Conservation (phyloP, 169 alveolate species). For the Plasmodium falciparum region DNA sequence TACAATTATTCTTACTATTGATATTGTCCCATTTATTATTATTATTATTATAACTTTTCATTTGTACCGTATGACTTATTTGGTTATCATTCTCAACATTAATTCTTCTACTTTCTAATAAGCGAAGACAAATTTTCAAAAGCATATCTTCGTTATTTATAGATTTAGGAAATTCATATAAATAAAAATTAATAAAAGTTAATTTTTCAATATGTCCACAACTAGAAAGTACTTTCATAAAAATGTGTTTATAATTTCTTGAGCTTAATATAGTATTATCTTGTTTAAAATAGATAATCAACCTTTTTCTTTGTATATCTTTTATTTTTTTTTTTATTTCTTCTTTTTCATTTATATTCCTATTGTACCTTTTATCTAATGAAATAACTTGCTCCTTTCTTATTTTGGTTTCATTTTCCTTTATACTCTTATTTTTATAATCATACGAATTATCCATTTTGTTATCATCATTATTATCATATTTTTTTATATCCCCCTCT, state of each 20-base stretch:
- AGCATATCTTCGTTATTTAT: not conserved
- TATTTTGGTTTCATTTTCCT: not conserved
- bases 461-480: too few species aligned
- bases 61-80: not conserved
- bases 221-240: not conserved
- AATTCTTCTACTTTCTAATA: constrained; percentile 7
- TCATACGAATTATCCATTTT: not conserved
- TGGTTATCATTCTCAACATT: constrained; percentile 9
- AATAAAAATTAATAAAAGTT: constrained; percentile 22
- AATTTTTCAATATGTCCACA: constrained; percentile 33
- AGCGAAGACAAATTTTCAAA: constrained; percentile 7
- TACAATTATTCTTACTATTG: too few species aligned
- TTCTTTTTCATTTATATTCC: not conserved
- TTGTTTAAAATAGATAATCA: constrained; percentile 29
- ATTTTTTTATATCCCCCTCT: too few species aligned
- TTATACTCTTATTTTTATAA: not conserved
- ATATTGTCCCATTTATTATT: too few species aligned
- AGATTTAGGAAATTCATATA: constrained; percentile 1
- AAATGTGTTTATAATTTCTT: not conserved
- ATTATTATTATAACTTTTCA: too few species aligned
- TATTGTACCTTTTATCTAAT: not conserved
- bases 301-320: not conserved
- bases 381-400: not conserved
- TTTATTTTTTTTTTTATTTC: not conserved
- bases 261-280: constrained; percentile 3